A percentile compares a stretch with the other conserved stretches of the same genome.
Evolutionary conservation across 2,329 filamentous ascomycete genomes (phyloP).

Genomic region (Elsinoe ampelina): DNA sequence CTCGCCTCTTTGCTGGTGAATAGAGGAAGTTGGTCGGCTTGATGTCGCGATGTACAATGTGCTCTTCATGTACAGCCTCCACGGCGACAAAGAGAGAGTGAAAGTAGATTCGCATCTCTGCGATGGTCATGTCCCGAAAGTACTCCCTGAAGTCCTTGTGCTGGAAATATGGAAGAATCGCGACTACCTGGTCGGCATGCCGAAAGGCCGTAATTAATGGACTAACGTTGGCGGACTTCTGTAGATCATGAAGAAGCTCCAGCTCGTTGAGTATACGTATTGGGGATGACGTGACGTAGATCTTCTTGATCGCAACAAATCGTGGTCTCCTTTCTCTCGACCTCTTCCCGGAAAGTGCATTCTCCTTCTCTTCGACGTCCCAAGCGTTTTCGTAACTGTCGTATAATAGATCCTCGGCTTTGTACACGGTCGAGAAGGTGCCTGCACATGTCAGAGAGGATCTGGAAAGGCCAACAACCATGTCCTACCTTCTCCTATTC

Average conservation of each 20-base stretch:
- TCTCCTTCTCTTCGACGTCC: slow-evolving; percentile 62
- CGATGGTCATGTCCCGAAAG: slow-evolving; percentile 78
- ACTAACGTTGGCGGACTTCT: slow-evolving; percentile 75
- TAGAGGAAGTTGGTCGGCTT: slow-evolving; percentile 98
- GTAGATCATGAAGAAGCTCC: slow-evolving; percentile 80
- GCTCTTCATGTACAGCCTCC: slow-evolving; percentile 68
- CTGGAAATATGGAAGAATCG: slow-evolving; percentile 88
- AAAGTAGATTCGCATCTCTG: slow-evolving; percentile 84
- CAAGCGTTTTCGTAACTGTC: slow-evolving; percentile 76
- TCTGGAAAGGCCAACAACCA: not conserved
- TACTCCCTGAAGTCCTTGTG: slow-evolving; percentile 93
- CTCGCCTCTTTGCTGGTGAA: slow-evolving; percentile 66
- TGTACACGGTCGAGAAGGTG: slow-evolving; percentile 98
- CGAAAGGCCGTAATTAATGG: slow-evolving; percentile 97
- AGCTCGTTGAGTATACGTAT: slow-evolving; percentile 92
- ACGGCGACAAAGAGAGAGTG: slow-evolving; percentile 79
- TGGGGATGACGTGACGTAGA: slow-evolving; percentile 95
- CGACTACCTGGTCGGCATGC: slow-evolving; percentile 86
- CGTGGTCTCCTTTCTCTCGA: slow-evolving; percentile 46
- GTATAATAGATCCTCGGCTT: slow-evolving; percentile 87
- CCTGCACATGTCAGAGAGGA: slow-evolving; percentile 42
- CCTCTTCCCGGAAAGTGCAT: slow-evolving; percentile 32
- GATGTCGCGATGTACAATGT: slow-evolving; percentile 89
- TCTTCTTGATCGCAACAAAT: slow-evolving; percentile 97
- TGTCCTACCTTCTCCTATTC: slow-evolving; percentile 79